Evolutionary conservation across 192 early-diverging fungal species (phyloP), one percentile per base, ranked within the genome.

Genomic region (Podila minutissima): DNA sequence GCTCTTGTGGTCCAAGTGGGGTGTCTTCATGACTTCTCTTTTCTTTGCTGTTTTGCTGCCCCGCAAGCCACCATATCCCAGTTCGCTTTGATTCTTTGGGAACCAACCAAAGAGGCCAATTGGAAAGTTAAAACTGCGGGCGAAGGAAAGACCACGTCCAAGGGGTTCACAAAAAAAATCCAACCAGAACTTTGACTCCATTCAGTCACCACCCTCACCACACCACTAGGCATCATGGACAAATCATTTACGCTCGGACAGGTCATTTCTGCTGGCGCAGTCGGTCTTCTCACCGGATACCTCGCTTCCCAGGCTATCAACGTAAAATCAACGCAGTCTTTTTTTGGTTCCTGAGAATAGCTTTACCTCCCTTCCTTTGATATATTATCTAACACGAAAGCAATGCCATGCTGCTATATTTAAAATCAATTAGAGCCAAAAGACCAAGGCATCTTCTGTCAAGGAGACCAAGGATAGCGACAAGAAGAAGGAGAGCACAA

Each of bases 161-260:
- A 46, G 41, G 41, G 41, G 41, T 46, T 46, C 41, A 46, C 35
- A 46, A 46, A 46, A 46, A 46, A 46, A 15, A 3, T 33, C 28
- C 31, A 31, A 31, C 31, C 31, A 19, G 59, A 29, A 29, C 26
- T 8, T 60, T 60, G 53, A 57, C 26, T 60, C 28, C 28, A 24
- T 58, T 31, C 31, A n/a, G 35, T 20, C n/a, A 29, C 35, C 31
- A 35, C 20, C 48, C 22, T 48, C 0, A 13, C 20, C 37, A 9
- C 35, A 4, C 35, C 62, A 57, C 57, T 12, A 22, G 22, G 0
- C 24, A 19, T 17, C 57, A 81, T 81, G 77, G 77, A 81, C 50
- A 81, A 67, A 60, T 59, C 77, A 58, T 81, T 81, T 62, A 81
- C 71, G 48, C 71, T 81, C 37, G 77, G 61, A 49, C 71, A 81